Percentiles rank a stretch among this genome's conserved stretches.
These are phyloP conservation scores for Ligustrum vulgare DNA, from an alignment of 257 asterid genomes.

Conservation along the genomic window DNA sequence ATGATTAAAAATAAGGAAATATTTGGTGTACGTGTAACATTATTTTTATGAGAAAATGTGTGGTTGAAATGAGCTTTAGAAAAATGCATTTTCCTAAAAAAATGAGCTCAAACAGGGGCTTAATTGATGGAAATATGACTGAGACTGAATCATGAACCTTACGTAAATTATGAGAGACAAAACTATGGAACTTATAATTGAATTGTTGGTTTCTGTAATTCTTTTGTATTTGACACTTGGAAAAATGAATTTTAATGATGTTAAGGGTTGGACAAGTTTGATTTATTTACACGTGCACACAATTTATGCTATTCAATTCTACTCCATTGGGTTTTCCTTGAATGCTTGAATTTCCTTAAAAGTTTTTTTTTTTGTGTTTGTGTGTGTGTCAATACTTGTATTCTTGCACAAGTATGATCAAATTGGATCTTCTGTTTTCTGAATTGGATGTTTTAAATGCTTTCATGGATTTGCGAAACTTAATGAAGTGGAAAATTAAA, in stretches of 20 bases:
- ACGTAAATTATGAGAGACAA: background rate
- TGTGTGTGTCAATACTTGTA: background rate
- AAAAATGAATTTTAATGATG: background rate
- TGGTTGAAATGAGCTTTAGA: too few relatives aligned
- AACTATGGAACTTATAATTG: background rate
- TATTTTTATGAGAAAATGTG: too few relatives aligned
- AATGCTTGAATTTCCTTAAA: background rate
- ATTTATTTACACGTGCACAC: background rate
- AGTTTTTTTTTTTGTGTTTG: too few relatives aligned
- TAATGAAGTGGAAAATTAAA: background rate
- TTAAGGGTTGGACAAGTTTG: background rate
- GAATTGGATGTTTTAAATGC: background rate
- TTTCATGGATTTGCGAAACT: background rate
- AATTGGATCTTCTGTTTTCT: background rate
- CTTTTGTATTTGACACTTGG: background rate
- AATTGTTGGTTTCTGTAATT: constrained; percentile 1
- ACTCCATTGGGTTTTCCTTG: background rate
- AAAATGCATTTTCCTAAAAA: too few relatives aligned
- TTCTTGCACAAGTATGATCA: background rate
- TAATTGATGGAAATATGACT: background rate
- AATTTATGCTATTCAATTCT: background rate
- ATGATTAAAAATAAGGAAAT: too few relatives aligned
- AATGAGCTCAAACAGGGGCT: too few relatives aligned
- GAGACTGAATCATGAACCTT: background rate
- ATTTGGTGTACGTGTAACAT: too few relatives aligned